Evolutionary conservation across 441 rosid genomes (phyloP).

Genomic region (Adansonia grandidieri): DNA sequence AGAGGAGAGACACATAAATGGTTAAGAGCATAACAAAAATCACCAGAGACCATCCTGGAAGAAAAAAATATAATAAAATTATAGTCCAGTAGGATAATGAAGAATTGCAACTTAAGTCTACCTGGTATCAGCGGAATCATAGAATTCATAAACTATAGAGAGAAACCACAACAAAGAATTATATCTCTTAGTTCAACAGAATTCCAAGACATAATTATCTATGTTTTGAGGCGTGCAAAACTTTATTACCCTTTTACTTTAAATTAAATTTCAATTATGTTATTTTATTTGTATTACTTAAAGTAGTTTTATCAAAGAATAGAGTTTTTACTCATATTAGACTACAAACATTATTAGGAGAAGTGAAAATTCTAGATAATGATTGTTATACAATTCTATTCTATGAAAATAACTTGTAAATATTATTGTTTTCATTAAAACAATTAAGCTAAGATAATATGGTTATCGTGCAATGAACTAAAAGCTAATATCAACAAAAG

Average conservation of each 20-base stretch:
- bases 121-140: conserved; percentile 7
- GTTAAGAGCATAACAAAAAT: background rate
- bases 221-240: background rate
- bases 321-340: background rate
- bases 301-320: background rate
- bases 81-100: background rate
- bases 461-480: background rate
- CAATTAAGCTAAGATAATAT: background rate
- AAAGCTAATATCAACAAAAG: conserved; percentile 1
- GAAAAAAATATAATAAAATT: background rate
- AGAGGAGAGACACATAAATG: background rate
- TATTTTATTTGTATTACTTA: background rate
- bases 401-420: background rate
- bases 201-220: background rate
- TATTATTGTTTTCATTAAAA: background rate
- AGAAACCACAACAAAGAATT: background rate
- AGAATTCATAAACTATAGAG: background rate
- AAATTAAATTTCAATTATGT: background rate
- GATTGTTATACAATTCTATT: background rate
- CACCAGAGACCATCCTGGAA: background rate
- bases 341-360: background rate
- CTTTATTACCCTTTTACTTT: conserved; percentile 6
- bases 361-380: background rate
- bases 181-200: background rate
- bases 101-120: conserved; percentile 2